Conservation (phyloP, 768 basidiomycete genomes). For the Termitomyces sp. region DNA sequence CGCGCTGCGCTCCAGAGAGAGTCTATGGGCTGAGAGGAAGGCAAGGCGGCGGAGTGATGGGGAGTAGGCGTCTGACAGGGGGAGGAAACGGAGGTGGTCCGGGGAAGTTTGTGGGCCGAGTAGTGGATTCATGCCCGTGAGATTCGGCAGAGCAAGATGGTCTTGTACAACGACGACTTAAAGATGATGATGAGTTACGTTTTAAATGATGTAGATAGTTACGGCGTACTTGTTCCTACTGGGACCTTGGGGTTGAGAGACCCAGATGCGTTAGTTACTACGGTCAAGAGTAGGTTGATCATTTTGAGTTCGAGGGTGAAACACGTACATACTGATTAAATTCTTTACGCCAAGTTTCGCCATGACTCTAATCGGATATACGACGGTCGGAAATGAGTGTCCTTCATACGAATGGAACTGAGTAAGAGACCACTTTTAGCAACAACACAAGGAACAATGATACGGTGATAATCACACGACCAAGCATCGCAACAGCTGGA, state of each 20-base stretch:
- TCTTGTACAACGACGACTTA: conserved; percentile 81
- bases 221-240: conserved; percentile 71
- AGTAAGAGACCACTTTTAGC: not conserved
- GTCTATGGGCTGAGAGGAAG: conserved; percentile 64
- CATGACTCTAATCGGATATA: conserved; percentile 78
- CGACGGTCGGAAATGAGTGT: conserved; percentile 58
- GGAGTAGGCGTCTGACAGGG: conserved; percentile 82
- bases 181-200: conserved; percentile 8
- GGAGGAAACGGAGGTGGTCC: conserved; percentile 68
- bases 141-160: conserved; percentile 75
- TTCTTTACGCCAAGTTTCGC: conserved; percentile 69
- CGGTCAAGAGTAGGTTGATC: not conserved
- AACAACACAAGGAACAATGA: not conserved
- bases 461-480: conserved; percentile 51
- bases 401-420: conserved; percentile 90
- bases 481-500: conserved; percentile 87
- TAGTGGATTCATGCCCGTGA: conserved; percentile 74
- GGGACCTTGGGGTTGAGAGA: conserved; percentile 67
- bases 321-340: conserved; percentile 55
- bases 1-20: conserved; percentile 46
- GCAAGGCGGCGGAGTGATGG: conserved; percentile 59
- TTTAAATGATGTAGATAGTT: not conserved
- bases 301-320: not conserved
- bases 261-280: conserved; percentile 89
- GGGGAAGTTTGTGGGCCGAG: conserved; percentile 63